Base-by-base conservation (phyloP, 2,329 filamentous ascomycete genomes). In the Pestalotiopsis sp. region DNA sequence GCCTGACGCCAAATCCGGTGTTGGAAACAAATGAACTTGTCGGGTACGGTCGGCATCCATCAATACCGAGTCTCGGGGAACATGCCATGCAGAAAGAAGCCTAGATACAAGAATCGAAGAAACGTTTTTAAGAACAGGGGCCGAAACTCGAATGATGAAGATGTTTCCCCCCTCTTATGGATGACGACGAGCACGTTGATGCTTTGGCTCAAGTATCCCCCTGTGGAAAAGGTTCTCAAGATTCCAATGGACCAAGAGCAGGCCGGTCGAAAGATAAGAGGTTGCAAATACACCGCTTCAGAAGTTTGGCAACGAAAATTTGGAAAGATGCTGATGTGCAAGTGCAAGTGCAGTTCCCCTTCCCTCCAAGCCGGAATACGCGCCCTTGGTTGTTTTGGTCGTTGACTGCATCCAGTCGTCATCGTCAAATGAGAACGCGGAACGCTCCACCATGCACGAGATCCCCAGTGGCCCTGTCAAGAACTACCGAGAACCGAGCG, bases 61-160 rank as follows among this genome's bases (percentile, higher is more conserved):
- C 56, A 49, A 59, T 23, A 56, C 23, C 65, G 52, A 66, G 65
- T 60, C 52, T 59, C 65, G 56, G 31, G 59, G 38, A 59, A 63
- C 25, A 49, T 63, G 66, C 59, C 66, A 67, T 62, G 66, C 58
- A 67, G 59, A 63, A 67, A 62, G 38, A 14, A 63, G 66, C 13
- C 52, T 67, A 67, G 66, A 57, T 67, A 67, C 66, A 67, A 63
- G 66, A 67, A 67, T 36, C 38, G 66, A 67, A 67, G 57, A 67
- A 67, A 31, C 31, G 31, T 36, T 36, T 36, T 20, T 13, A 17
- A 56, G 31, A 67, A 67, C 14, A 63, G 66, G 66, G 66, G 59
- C 66, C 66, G 59, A 63, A 41, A 67, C 66, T 67, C 59, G 57
- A 38, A 38, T 66, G 41, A 61, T 66, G 65, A 59, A 59, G 38